These are phyloP conservation scores for Bombardia bombarda DNA, from an alignment of 495 filamentous ascomycete species.

Conservation along the genomic window DNA sequence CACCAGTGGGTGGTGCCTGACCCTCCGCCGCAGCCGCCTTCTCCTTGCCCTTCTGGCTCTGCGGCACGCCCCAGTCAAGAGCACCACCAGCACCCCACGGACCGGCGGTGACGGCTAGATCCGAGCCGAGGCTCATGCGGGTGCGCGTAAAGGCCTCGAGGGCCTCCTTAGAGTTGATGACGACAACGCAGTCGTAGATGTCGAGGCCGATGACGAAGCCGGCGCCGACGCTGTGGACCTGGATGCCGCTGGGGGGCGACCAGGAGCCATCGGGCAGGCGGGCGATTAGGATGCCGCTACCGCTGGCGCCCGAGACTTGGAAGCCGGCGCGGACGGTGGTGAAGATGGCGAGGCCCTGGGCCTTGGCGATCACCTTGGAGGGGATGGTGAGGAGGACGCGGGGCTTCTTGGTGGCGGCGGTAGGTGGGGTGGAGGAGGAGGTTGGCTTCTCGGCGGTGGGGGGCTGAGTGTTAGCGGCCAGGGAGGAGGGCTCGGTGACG, in stretches of 20 bases:
- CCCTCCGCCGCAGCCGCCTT: too few relatives aligned
- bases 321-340: conserved; percentile 76
- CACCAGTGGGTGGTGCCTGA: not conserved
- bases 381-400: conserved; percentile 61
- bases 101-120: conserved; percentile 66
- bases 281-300: conserved; percentile 63
- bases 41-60: conserved; percentile 5
- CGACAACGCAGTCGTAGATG: conserved; percentile 77
- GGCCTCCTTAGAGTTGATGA: conserved; percentile 69
- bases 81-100: conserved; percentile 65
- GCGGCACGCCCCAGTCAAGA: conserved; percentile 41
- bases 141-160: conserved; percentile 65
- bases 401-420: conserved; percentile 12
- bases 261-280: conserved; percentile 64
- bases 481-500: conserved; percentile 4
- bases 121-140: conserved; percentile 66
- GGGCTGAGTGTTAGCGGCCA: not conserved
- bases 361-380: conserved; percentile 59
- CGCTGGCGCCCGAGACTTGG: conserved; percentile 70
- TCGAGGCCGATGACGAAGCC: conserved; percentile 75
- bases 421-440: not conserved
- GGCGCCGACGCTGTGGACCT: conserved; percentile 66
- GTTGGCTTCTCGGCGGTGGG: not conserved
- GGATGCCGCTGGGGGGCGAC: conserved; percentile 69
- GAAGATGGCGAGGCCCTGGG: conserved; percentile 75